Percentiles rank a stretch among this genome's conserved stretches.
Evolutionary conservation across 1,284 basidiomycete species (phyloP).

Genomic region (Sanghuangporus baumii): DNA sequence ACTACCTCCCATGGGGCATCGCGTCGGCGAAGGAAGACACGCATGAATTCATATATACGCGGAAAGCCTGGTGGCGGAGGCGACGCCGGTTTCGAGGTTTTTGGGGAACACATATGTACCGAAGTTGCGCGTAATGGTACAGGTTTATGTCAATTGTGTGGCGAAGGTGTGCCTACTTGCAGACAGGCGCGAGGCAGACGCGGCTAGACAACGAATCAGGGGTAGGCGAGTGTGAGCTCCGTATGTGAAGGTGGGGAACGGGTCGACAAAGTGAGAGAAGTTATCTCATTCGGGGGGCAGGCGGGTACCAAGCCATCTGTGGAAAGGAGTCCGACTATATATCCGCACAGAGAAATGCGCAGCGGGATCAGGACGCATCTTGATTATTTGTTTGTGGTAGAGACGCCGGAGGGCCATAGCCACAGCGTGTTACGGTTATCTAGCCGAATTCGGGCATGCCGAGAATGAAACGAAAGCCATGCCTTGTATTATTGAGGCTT

Average conservation of each 20-base stretch:
- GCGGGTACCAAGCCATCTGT: too few relatives aligned
- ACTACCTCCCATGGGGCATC: conserved; percentile 74
- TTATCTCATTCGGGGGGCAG: background rate
- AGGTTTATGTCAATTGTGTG: background rate
- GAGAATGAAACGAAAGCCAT: background rate
- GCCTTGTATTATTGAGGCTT: background rate
- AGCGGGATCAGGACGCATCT: background rate
- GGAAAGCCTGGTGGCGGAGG: conserved; percentile 8
- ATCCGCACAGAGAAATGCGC: background rate
- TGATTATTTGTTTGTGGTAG: background rate
- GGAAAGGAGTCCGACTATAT: background rate
- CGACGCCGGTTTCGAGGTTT: background rate
- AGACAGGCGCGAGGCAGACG: background rate
- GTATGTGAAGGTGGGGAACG: background rate
- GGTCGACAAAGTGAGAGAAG: background rate
- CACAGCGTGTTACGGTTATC: background rate
- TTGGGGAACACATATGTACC: background rate
- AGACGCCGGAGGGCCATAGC: background rate
- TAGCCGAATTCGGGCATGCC: background rate
- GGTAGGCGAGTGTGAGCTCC: background rate
- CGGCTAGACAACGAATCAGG: background rate
- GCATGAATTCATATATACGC: conserved; percentile 16
- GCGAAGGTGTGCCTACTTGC: background rate
- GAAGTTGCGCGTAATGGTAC: background rate
- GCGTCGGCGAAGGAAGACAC: conserved; percentile 9